Conservation (phyloP, 371 early-diverging fungal genomes). For the Capillidium heterosporum region DNA sequence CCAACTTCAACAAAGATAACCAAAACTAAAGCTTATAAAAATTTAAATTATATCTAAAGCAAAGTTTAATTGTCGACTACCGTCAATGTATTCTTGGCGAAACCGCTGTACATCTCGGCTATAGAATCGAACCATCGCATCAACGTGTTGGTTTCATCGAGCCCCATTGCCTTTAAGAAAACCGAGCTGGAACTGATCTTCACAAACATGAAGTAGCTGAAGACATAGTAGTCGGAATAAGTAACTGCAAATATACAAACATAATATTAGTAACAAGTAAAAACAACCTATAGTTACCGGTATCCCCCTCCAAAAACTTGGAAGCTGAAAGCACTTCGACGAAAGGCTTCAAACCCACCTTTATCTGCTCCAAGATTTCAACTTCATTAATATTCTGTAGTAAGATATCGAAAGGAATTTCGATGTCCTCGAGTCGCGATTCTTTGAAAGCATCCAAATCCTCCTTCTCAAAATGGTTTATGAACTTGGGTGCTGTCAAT, state of each 20-base stretch:
- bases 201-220: not conserved
- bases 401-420: not conserved
- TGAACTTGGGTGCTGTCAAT: not conserved
- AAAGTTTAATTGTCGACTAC: too few species aligned
- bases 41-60: too few species aligned
- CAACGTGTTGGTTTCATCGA: not conserved
- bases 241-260: not conserved
- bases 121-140: not conserved
- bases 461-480: too few species aligned
- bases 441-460: too few species aligned
- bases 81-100: too few species aligned
- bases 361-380: not conserved
- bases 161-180: not conserved
- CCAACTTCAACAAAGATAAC: too few species aligned
- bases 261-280: not conserved
- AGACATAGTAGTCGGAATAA: not conserved
- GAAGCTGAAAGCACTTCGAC: not conserved
- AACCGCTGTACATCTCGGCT: not conserved
- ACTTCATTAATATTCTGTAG: not conserved
- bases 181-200: not conserved
- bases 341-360: not conserved
- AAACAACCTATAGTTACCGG: not conserved
- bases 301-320: not conserved
- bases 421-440: not conserved
- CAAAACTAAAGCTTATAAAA: too few species aligned